Evolutionary conservation across 176 grass and related monocot species (phyloP).

Genomic region (Microstegium vimineum): DNA sequence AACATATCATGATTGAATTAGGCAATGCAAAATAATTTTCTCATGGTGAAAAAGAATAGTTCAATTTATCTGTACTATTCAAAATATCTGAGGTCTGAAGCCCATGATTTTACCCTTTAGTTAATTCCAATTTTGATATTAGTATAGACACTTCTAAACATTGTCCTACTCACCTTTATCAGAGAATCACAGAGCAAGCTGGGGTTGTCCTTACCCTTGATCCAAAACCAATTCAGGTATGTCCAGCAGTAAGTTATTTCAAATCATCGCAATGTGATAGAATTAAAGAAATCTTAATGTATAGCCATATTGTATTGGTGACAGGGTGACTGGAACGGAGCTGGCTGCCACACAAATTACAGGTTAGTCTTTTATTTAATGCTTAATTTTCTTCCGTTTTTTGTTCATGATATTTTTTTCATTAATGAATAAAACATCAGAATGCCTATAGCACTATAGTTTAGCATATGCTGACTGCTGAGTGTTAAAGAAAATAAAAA

Average conservation of each 20-base stretch:
- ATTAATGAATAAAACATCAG: background rate
- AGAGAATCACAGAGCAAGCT: constrained; percentile 99
- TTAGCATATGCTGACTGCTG: background rate
- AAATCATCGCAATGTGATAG: constrained; percentile 9
- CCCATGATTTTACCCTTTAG: background rate
- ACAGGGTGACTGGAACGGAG: constrained; percentile 99
- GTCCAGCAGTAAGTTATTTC: constrained; percentile 5
- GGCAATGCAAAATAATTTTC: background rate
- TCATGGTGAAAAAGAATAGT: background rate
- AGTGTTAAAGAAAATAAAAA: background rate
- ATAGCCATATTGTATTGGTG: background rate
- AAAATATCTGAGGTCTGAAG: background rate
- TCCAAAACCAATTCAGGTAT: constrained; percentile 98
- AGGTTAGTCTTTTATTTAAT: constrained; percentile 43
- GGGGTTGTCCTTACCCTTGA: constrained; percentile 88
- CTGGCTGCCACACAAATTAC: constrained; percentile 98
- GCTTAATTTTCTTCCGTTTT: background rate
- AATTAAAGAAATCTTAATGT: constrained; percentile 3
- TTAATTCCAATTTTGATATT: background rate
- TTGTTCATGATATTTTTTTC: background rate
- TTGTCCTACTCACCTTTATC: constrained; percentile 16
- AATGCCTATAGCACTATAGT: background rate
- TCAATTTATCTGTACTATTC: background rate
- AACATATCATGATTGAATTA: background rate
- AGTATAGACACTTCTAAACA: constrained; percentile 25